Evolutionary conservation across 306 rosid species (phyloP), one percentile per base, ranked within the genome.

Genomic region (Cicer chorassanicum): DNA sequence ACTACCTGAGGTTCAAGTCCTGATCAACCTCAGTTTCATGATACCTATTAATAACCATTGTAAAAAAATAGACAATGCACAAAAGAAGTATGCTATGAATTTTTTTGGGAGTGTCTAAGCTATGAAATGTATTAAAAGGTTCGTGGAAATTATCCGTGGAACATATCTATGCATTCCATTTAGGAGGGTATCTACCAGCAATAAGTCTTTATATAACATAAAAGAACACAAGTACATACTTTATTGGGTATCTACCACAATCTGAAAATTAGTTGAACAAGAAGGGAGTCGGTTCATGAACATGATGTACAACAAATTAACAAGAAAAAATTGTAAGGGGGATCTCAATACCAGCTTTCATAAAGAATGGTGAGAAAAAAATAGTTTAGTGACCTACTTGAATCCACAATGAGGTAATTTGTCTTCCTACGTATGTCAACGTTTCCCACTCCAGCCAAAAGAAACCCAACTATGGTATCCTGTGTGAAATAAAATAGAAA

Each of bases 361-460:
- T 42, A 62, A 36, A 55, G 40, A 24, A 19, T 9, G 18, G 34
- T 14, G 1, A 8, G 19, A 43, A 66, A 71, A 53, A 53, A 18
- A 56, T 45, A 59, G 42, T 45, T 65, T 24, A 42, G 59, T 62
- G 70, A 59, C 93, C 7, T 92, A 94, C 99, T 94, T 76, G 96
- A 89, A 83, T 94, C 99, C 41, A 94, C 96, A 40, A 88, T 88
- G 38, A 92, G 97, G 82, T 93, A 93, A 81, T 93, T 93, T 45
- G 98, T 88, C 88, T 93, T 91, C 82, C 98, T 88, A 61, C 98
- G 87, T 78, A 93, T 74, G 88, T 93, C 97, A 40, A 93, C 97
- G 18, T 93, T 88, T 57, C 98, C 99, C 73, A 94, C 99, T 80
- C 99, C 97, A 66, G 96, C 99, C 72, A 94, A 83, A 83, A 94